Base-by-base conservation (phyloP, 202 grass and related monocot species). In the Alloteropsis angusta region DNA sequence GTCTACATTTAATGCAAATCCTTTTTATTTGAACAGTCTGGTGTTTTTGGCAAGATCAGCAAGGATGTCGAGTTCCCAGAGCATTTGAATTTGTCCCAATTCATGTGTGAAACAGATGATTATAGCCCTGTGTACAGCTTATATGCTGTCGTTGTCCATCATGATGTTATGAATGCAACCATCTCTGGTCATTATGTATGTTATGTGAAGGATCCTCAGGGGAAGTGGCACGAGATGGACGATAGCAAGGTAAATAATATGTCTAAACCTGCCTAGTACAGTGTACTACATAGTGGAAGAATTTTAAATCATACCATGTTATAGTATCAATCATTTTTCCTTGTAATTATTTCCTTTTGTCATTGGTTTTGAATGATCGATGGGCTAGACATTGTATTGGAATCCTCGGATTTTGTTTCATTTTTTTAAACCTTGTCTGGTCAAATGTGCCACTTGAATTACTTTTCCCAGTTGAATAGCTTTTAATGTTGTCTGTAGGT, bases 111-210 rank as follows among this genome's bases (percentile, higher is more conserved):
- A 79, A 48, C 36, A 69, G 80, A 26, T 34, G 84, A 95, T 25
- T 92, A 96, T 54, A 86, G 62, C 2, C 88, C 92, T 68, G 84
- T 99, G 68, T 99, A 91, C 83, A 83, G 86, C 48, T 80, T 99
- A 21, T 99, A 99, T 86, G 96, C 92, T 32, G 92, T 96, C 19
- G 90, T 99, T 65, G 96, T 99, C 22, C 96, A 99, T 83, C 76
- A 86, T 52, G 96, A 96, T 87, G 82, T 96, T 30, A 89, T 86
- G 80, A 93, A 96, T 93, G 85, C 89, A 30, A 73, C 95, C 65
- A 95, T 91, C 87, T 99, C 96, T 76, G 96, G 96, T 42, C 96
- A 99, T 52, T 99, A 99, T 53, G 90, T 96, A 18, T 95, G 92
- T 54, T 99, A 96, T 80, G 92, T 96, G 47, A 99, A 93, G 74